These are phyloP conservation scores for Corchorus capsularis DNA, from an alignment of 345 rosid species.

Conservation along the genomic window DNA sequence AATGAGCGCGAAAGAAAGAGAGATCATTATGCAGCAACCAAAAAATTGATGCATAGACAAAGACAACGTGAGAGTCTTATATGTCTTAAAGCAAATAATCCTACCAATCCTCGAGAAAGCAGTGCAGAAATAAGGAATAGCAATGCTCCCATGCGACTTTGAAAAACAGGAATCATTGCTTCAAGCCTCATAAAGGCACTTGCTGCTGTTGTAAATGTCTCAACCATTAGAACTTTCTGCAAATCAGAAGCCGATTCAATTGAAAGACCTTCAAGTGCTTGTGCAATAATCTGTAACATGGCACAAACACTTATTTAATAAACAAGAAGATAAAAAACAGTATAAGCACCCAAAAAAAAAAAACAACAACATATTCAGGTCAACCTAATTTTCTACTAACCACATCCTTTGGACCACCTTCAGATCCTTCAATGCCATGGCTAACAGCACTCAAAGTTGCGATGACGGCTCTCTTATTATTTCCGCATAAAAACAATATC, in stretches of 20 bases:
- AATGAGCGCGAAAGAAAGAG: background rate
- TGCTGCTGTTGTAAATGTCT: conserved; percentile 48
- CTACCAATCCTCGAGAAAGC: conserved; percentile 97
- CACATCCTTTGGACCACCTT: conserved; percentile 43
- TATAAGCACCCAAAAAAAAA: background rate
- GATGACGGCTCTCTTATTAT: conserved; percentile 63
- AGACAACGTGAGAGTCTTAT: background rate
- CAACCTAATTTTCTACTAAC: conserved; percentile 41
- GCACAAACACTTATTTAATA: conserved; percentile 15
- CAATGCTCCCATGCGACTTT: conserved; percentile 94
- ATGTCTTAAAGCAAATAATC: conserved; percentile 26
- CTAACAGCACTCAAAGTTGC: conserved; percentile 49
- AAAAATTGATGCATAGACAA: background rate
- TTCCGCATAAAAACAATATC: conserved; percentile 88
- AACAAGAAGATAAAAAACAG: background rate
- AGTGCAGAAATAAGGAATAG: conserved; percentile 93
- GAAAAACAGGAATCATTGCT: conserved; percentile 65
- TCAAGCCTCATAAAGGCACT: conserved; percentile 60
- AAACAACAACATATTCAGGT: background rate
- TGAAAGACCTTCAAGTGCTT: conserved; percentile 62
- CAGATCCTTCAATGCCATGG: conserved; percentile 36
- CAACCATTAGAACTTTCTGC: conserved; percentile 71
- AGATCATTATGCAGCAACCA: background rate
- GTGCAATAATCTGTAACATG: conserved; percentile 48
- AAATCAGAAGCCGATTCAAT: conserved; percentile 85